A percentile compares a stretch with the other conserved stretches of the same genome.
Evolutionary conservation across 139 green algal genomes (phyloP).

Genomic region (Chlorella sorokiniana): DNA sequence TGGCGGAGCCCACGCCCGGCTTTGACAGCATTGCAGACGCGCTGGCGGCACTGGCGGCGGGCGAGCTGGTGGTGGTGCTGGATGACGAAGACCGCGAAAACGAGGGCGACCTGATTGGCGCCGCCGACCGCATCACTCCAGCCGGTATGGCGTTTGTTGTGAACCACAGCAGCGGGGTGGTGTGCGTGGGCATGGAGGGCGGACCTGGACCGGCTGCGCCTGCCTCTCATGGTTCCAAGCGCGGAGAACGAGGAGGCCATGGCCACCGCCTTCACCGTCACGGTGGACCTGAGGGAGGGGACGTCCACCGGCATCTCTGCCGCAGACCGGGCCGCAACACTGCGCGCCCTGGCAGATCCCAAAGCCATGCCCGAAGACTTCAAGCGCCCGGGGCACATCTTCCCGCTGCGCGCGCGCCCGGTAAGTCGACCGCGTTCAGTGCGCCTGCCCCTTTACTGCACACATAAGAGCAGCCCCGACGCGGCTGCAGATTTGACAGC

Average conservation of each 20-base stretch:
- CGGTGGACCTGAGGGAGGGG: constrained; percentile 79
- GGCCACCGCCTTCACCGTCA: constrained; percentile 96
- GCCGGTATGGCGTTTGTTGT: constrained; percentile 92
- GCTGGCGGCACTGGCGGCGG: constrained; percentile 64
- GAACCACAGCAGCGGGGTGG: constrained; percentile 88
- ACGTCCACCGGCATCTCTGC: constrained; percentile 96
- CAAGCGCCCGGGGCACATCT: constrained; percentile 95
- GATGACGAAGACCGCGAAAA: constrained; percentile 98
- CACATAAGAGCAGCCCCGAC: not conserved
- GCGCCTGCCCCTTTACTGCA: no score
- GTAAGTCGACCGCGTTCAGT: no score
- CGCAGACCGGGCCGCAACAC: constrained; percentile 84
- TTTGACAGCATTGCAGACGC: constrained; percentile 53
- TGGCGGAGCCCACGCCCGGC: constrained; percentile 32
- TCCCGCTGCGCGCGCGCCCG: constrained; percentile 81
- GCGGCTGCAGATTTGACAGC: not conserved
- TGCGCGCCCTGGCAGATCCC: constrained; percentile 79
- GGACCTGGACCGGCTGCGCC: constrained; percentile 85
- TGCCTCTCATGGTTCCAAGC: constrained; percentile 93
- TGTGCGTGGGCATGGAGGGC: constrained; percentile 73
- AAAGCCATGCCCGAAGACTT: constrained; percentile 69
- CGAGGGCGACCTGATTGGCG: constrained; percentile 97
- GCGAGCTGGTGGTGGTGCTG: constrained; percentile 94
- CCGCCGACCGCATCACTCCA: constrained; percentile 84
- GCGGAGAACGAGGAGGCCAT: constrained; percentile 85